phyloP scores from a whole-genome alignment of 129 eudicot species.

The Centaurea solstitialis region DNA sequence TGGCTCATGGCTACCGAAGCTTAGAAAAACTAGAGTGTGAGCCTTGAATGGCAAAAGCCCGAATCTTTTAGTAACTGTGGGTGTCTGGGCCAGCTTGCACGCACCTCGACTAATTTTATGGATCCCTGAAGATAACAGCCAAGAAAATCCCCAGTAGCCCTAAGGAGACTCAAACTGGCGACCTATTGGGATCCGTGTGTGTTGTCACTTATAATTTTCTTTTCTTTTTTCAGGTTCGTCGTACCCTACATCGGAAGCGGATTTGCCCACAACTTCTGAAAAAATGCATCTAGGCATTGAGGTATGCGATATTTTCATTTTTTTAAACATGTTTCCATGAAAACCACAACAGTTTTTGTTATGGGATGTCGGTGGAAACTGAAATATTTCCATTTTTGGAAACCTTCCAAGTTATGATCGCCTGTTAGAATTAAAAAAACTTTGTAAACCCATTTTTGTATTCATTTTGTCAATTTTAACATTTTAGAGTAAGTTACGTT shows the following conservation, averaged over 20 bases:
- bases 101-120: not conserved
- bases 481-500: too few species aligned
- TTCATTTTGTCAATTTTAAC: too few species aligned
- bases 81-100: too few species aligned
- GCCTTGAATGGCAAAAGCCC: not conserved
- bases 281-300: conserved; percentile 34
- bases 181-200: not conserved
- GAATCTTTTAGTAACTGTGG: too few species aligned
- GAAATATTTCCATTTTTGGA: not conserved
- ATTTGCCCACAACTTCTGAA: conserved; percentile 29
- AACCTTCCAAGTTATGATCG: not conserved
- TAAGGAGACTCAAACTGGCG: not conserved
- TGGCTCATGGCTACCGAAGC: not conserved
- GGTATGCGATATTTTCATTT: conserved; percentile 27
- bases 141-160: not conserved
- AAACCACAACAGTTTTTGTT: not conserved
- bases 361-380: not conserved
- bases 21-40: not conserved
- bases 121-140: not conserved
- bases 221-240: conserved; percentile 37
- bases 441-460: too few species aligned
- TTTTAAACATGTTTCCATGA: not conserved
- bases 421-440: not conserved
- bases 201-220: conserved; percentile 5
- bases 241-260: conserved; percentile 30